phyloP scores from a whole-genome alignment of 805 yeast species.

The Yamadazyma sp. region DNA sequence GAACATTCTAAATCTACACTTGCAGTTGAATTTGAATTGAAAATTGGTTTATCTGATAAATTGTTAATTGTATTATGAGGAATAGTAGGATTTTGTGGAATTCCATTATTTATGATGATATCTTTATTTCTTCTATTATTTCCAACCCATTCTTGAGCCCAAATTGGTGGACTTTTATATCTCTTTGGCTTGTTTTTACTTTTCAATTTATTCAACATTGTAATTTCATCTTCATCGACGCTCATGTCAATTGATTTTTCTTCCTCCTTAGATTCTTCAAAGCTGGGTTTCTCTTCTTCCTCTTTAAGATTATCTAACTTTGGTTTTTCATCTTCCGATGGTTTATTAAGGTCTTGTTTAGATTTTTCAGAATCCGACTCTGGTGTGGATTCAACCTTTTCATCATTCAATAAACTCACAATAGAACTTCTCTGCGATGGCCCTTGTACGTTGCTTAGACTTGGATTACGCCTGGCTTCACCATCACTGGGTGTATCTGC shows the following conservation, averaged over 20 bases:
- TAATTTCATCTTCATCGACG: constrained; percentile 25
- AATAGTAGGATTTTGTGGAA: background rate
- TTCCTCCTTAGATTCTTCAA: constrained; percentile 1
- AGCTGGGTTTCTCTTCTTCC: constrained; percentile 1
- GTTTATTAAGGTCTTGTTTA: background rate
- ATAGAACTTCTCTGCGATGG: constrained; percentile 9
- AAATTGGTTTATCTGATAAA: constrained; percentile 25
- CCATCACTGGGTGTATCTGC: constrained; percentile 21
- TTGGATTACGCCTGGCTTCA: constrained; percentile 2
- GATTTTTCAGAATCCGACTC: constrained; percentile 3
- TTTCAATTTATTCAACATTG: constrained; percentile 20
- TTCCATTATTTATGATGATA: background rate
- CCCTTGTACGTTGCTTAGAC: constrained; percentile 1
- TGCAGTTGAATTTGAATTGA: constrained; percentile 27
- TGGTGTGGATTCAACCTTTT: background rate
- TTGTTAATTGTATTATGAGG: background rate
- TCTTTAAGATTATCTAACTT: background rate
- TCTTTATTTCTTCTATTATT: constrained; percentile 4
- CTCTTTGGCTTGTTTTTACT: constrained; percentile 51
- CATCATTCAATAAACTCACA: constrained; percentile 9
- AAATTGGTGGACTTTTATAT: constrained; percentile 66
- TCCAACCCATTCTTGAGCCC: constrained; percentile 79
- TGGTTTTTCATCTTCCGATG: background rate
- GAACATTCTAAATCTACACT: constrained; percentile 46
- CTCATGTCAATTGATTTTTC: background rate